phyloP scores from a whole-genome alignment of 768 basidiomycete species.

The Lentinus tigrinus region DNA sequence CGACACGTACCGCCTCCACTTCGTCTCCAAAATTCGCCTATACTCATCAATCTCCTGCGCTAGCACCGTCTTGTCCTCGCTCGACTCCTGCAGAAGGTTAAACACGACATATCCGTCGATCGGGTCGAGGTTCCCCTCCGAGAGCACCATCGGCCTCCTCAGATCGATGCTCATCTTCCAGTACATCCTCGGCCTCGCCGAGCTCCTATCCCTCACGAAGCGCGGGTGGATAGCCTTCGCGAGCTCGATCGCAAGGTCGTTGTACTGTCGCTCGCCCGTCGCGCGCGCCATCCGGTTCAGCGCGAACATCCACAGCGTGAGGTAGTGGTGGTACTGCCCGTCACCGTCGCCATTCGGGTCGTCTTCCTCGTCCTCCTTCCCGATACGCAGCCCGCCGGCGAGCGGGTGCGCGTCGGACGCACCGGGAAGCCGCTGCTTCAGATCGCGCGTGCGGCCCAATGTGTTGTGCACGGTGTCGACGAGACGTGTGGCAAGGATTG shows the following conservation, averaged over 20 bases:
- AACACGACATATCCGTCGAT: slow-evolving; percentile 30
- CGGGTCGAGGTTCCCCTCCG: slow-evolving; percentile 32
- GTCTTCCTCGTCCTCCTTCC: slow-evolving; percentile 26
- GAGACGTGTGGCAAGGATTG: slow-evolving; percentile 23
- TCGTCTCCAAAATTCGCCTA: slow-evolving; percentile 26
- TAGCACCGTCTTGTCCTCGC: slow-evolving; percentile 16
- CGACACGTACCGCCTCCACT: slow-evolving; percentile 21
- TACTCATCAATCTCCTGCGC: slow-evolving; percentile 24
- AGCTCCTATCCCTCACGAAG: slow-evolving; percentile 23
- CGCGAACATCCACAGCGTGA: slow-evolving; percentile 34
- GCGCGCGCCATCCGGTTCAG: slow-evolving; percentile 28
- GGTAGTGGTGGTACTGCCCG: slow-evolving; percentile 33
- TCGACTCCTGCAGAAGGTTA: slow-evolving; percentile 21
- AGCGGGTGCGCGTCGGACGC: slow-evolving; percentile 29
- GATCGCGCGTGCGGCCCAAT: slow-evolving; percentile 26
- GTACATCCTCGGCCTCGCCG: slow-evolving; percentile 24
- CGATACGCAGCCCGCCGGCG: slow-evolving; percentile 30
- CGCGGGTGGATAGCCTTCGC: slow-evolving; percentile 29
- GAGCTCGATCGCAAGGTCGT: slow-evolving; percentile 28
- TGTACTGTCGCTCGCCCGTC: slow-evolving; percentile 24
- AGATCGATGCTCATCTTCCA: slow-evolving; percentile 33
- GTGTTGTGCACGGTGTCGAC: slow-evolving; percentile 27
- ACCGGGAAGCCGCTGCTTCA: slow-evolving; percentile 20
- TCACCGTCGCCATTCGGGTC: slow-evolving; percentile 26
- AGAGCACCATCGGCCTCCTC: slow-evolving; percentile 22